These are phyloP conservation scores for Ustulina deusta DNA, from an alignment of 2,329 filamentous ascomycete genomes.

Conservation along the genomic window DNA sequence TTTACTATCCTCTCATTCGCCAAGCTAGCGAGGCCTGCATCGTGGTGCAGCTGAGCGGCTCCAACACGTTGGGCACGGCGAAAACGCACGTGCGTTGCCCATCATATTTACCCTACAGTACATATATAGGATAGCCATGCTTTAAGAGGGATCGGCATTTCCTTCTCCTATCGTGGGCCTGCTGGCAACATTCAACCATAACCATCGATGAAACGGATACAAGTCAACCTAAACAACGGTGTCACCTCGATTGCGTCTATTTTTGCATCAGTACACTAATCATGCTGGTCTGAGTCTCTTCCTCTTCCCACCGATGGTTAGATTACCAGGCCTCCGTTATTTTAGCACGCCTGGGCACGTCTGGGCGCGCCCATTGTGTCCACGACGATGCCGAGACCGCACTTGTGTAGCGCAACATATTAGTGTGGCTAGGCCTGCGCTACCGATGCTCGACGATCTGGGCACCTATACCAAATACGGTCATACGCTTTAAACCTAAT, in stretches of 20 bases:
- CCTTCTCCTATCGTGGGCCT: too few relatives aligned
- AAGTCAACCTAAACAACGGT: not conserved
- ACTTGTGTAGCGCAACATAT: conserved; percentile 6
- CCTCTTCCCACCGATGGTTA: conserved; percentile 16
- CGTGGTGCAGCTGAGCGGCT: conserved; percentile 30
- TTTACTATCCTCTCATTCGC: conserved; percentile 28
- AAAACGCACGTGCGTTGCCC: conserved; percentile 26
- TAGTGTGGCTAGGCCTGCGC: not conserved
- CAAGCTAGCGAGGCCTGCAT: conserved; percentile 32
- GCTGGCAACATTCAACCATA: not conserved
- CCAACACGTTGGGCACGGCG: conserved; percentile 25
- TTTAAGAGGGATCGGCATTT: not conserved
- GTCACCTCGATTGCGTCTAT: conserved; percentile 5
- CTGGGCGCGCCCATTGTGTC: not conserved
- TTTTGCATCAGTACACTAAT: conserved; percentile 11
- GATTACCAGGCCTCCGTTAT: conserved; percentile 11
- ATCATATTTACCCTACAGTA: conserved; percentile 10
- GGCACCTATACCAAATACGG: not conserved
- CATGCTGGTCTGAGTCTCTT: conserved; percentile 2
- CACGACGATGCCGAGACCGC: conserved; percentile 21
- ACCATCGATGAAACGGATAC: not conserved
- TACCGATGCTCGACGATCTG: not conserved
- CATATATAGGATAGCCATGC: conserved; percentile 13
- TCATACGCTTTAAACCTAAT: not conserved
- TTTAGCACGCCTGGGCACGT: conserved; percentile 14